phyloP scores from a whole-genome alignment of 23 red algal species.

The Agarophyton chilense region DNA sequence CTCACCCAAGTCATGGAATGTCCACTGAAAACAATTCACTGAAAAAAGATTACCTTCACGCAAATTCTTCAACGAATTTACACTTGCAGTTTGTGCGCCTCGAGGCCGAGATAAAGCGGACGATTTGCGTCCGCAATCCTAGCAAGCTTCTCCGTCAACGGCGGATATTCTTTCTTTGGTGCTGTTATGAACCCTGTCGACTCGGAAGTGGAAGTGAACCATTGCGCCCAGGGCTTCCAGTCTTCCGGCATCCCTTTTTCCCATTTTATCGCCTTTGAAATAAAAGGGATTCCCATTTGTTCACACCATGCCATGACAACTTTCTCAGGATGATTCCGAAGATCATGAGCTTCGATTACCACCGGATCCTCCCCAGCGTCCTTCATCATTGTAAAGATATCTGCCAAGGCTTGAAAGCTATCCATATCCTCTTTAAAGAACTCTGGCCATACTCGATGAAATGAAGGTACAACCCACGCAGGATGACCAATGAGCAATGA shows the following conservation, averaged over 20 bases:
- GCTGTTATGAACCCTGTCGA: constrained; percentile 14
- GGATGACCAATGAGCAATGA: constrained; percentile 21
- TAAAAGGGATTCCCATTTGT: background rate
- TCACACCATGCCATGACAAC: constrained; percentile 5
- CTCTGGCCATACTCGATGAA: constrained; percentile 7
- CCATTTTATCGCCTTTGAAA: background rate
- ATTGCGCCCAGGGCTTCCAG: constrained; percentile 2
- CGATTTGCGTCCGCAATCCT: constrained; percentile 3
- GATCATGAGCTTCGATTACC: constrained; percentile 22
- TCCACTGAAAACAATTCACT: no score
- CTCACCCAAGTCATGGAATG: no score
- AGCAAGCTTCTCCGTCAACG: constrained; percentile 4
- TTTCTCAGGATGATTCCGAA: constrained; percentile 19
- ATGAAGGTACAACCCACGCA: constrained; percentile 13
- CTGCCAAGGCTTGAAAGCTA: background rate
- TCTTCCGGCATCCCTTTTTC: constrained; percentile 24
- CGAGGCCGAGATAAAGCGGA: constrained; percentile 1
- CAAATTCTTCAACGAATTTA: no score
- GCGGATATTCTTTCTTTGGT: background rate
- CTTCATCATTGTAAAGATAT: background rate
- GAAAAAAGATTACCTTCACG: no score
- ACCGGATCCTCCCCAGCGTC: background rate
- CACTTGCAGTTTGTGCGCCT: constrained; percentile 15
- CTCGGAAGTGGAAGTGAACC: constrained; percentile 1
- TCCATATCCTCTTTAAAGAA: background rate